A percentile compares a stretch with the other conserved stretches of the same genome.
Conservation (phyloP, 768 basidiomycete genomes). For the Jaapia argillacea region DNA sequence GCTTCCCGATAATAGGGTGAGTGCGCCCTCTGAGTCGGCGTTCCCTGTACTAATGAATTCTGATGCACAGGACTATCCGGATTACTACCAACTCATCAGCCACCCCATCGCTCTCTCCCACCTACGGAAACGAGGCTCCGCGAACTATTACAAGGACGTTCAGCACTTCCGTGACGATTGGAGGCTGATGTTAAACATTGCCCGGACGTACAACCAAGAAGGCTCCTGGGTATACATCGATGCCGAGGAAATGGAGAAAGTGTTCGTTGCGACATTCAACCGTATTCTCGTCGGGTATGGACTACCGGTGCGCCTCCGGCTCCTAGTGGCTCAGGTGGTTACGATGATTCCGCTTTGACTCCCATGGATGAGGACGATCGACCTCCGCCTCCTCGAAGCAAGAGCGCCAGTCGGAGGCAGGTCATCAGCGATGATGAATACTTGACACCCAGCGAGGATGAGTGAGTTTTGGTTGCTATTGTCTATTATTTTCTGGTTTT, state of each 20-base stretch:
- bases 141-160: conserved; percentile 65
- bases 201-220: conserved; percentile 88
- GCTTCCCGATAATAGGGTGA: conserved; percentile 68
- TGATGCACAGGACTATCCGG: conserved; percentile 73
- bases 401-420: conserved; percentile 59
- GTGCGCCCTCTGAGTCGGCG: too few species aligned
- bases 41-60: conserved; percentile 6
- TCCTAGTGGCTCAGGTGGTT: conserved; percentile 26
- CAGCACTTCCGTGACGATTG: conserved; percentile 68
- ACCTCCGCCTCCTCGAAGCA: conserved; percentile 40
- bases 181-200: conserved; percentile 90
- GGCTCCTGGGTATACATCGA: conserved; percentile 93
- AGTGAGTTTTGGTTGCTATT: too few species aligned
- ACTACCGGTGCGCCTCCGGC: conserved; percentile 59
- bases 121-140: conserved; percentile 68
- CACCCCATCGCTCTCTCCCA: conserved; percentile 83
- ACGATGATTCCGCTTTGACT: conserved; percentile 59
- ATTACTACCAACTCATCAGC: conserved; percentile 85
- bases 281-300: conserved; percentile 56
- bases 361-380: conserved; percentile 83
- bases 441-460: conserved; percentile 70
- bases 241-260: conserved; percentile 90
- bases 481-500: too few species aligned
- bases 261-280: conserved; percentile 65
- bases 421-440: conserved; percentile 60